Evolutionary conservation across 352 stramenopile species (phyloP).

Genomic region (Paralagenidium karlingii): DNA sequence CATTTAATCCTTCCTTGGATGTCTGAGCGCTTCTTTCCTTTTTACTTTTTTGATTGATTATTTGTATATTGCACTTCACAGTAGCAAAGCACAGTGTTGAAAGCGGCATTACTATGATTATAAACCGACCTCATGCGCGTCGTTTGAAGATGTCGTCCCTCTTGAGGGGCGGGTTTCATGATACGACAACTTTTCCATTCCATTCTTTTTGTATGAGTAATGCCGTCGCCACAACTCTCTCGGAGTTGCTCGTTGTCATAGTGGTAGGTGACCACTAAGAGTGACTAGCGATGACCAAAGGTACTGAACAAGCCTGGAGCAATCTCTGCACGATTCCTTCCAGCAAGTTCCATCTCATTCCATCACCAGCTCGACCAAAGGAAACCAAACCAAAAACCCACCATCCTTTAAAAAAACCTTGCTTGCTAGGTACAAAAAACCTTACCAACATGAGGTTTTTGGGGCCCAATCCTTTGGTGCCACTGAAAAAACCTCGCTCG

Average conservation of each 20-base stretch:
- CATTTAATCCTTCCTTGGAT: slow-evolving; percentile 21
- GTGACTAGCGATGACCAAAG: background rate
- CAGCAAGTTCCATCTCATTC: no score
- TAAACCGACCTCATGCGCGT: slow-evolving; percentile 71
- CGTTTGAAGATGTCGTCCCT: slow-evolving; percentile 60
- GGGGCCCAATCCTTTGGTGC: no score
- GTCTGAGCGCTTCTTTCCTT: slow-evolving; percentile 5
- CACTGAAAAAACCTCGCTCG: no score
- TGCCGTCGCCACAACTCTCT: background rate
- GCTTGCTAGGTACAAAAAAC: no score
- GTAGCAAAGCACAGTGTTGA: slow-evolving; percentile 1
- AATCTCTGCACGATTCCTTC: no score
- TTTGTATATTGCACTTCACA: slow-evolving; percentile 1
- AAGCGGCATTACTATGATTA: slow-evolving; percentile 30
- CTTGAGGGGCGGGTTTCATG: slow-evolving; percentile 38
- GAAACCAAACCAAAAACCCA: no score
- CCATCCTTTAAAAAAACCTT: no score
- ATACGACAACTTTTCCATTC: slow-evolving; percentile 77
- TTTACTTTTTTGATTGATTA: slow-evolving; percentile 14
- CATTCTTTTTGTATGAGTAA: slow-evolving; percentile 62
- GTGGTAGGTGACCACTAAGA: slow-evolving; percentile 1
- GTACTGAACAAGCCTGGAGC: background rate
- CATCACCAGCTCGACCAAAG: no score
- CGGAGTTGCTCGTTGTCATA: background rate
- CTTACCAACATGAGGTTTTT: no score